Base-by-base conservation (phyloP, 768 basidiomycete genomes). In the Mrakia blollopis region DNA sequence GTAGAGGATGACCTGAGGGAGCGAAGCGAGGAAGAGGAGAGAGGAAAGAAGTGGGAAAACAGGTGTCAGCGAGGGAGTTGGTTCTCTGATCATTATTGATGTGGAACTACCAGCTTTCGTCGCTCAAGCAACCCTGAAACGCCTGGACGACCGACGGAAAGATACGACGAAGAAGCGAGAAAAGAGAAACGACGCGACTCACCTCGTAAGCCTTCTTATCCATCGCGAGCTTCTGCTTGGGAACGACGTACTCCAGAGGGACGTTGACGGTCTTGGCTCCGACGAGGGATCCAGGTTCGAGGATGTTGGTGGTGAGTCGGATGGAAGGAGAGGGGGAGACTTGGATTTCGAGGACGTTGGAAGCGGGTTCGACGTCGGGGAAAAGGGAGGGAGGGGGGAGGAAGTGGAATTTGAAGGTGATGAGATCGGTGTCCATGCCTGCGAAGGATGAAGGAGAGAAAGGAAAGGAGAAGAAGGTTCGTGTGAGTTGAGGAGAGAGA, bases 361-460 rank as follows among this genome's bases (percentile, higher is more conserved):
- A 68, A 16, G 39, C 2, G 25, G 65, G 65, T 5, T 35, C 35
- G 18, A 68, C 65, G 39, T 68, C 65, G 11, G 65, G 39, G 65
- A 68, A 68, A 7, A 68, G 35, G 39, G 35, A 39, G 65, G 65
- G 65, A 44, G 65, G 65, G 9, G 65, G 10, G 65, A 39, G 39
- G 37, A 68, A 68, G 65, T 68, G 65, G 65, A 68, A 68, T 23
- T 68, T 68, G 65, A 68, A 68, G 35, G 65, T 39, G 35, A 79
- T 76, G 7, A 76, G 71, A 44, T 78, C 78, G 60, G 76, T 75
- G 44, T 79, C 75, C 44, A 79, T 72, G 9, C 77, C 79, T 79
- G 30, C 3, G 18, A 39, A 37, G 5, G 10, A 65, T 41, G 2
- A 37, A 54, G 9, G 4, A 69, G 39, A 5, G 4, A 61, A 41